Evolutionary conservation across 768 basidiomycete genomes (phyloP).

Genomic region (Kwoniella pini): DNA sequence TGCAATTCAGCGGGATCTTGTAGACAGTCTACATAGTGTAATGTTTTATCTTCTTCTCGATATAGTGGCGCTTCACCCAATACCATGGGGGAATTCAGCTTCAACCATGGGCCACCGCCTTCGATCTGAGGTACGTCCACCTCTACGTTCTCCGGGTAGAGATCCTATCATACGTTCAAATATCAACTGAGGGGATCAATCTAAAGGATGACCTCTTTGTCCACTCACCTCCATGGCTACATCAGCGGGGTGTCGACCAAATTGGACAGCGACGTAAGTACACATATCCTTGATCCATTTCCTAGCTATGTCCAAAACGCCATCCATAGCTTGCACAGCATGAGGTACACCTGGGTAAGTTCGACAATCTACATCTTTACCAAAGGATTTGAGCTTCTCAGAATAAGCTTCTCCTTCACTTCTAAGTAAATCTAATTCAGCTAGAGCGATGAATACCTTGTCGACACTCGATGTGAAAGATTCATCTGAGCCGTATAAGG

Average conservation of each 20-base stretch:
- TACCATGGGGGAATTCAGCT: conserved; percentile 20
- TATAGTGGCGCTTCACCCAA: conserved; percentile 27
- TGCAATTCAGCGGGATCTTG: conserved; percentile 31
- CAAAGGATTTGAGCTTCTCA: conserved; percentile 61
- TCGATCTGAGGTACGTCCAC: conserved; percentile 20
- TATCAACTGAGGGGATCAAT: too few relatives aligned
- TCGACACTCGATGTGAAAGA: conserved; percentile 60
- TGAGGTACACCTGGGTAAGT: conserved; percentile 64
- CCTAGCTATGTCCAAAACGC: conserved; percentile 21
- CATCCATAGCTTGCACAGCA: conserved; percentile 30
- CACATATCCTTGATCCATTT: conserved; percentile 23
- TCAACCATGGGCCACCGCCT: conserved; percentile 23
- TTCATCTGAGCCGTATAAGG: conserved; percentile 67
- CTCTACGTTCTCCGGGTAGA: conserved; percentile 17
- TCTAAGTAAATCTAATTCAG: conserved; percentile 67
- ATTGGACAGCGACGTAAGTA: conserved; percentile 18
- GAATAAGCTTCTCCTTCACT: conserved; percentile 70
- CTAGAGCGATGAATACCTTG: conserved; percentile 32
- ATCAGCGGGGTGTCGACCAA: conserved; percentile 22
- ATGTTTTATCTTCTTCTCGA: conserved; percentile 22
- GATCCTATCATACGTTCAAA: conserved; percentile 16
- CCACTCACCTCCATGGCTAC: conserved; percentile 24
- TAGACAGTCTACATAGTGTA: conserved; percentile 32
- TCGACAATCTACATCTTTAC: conserved; percentile 62
- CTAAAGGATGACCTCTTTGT: not conserved